phyloP scores from a whole-genome alignment of 208 protist genomes.

The Trypanosoma lewisi region DNA sequence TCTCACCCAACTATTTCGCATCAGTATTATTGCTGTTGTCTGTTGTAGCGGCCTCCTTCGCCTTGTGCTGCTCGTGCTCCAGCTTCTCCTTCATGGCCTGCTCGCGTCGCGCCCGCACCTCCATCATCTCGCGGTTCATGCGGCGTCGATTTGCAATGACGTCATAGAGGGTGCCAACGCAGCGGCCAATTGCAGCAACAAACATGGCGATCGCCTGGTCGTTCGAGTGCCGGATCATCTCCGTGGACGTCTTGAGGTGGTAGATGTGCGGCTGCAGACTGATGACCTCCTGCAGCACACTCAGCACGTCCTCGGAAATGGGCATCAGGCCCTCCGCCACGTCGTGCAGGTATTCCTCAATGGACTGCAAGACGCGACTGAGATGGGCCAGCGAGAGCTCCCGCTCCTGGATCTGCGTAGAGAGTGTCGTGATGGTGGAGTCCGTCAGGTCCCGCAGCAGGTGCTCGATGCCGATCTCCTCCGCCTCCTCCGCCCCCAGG shows the following conservation, averaged over 20 bases:
- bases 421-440: constrained; percentile 95
- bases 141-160: constrained; percentile 84
- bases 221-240: constrained; percentile 87
- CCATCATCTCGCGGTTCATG: constrained; percentile 70
- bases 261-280: constrained; percentile 86
- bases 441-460: constrained; percentile 98
- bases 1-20: constrained; percentile 38
- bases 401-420: constrained; percentile 93
- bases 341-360: constrained; percentile 91
- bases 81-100: constrained; percentile 56
- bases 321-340: constrained; percentile 71
- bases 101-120: constrained; percentile 53
- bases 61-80: constrained; percentile 35
- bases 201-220: constrained; percentile 86
- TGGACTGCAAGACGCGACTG: constrained; percentile 78
- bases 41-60: constrained; percentile 32
- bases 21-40: constrained; percentile 52
- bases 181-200: constrained; percentile 76
- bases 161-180: constrained; percentile 78
- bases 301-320: constrained; percentile 84
- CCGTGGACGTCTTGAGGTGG: constrained; percentile 72
- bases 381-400: constrained; percentile 94
- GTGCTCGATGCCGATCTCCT: constrained; percentile 99
- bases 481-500: constrained; percentile 96
- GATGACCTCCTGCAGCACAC: constrained; percentile 87